Evolutionary conservation across 2,329 filamentous ascomycete species (phyloP).

Genomic region (Rhexocercosporidium sp.): DNA sequence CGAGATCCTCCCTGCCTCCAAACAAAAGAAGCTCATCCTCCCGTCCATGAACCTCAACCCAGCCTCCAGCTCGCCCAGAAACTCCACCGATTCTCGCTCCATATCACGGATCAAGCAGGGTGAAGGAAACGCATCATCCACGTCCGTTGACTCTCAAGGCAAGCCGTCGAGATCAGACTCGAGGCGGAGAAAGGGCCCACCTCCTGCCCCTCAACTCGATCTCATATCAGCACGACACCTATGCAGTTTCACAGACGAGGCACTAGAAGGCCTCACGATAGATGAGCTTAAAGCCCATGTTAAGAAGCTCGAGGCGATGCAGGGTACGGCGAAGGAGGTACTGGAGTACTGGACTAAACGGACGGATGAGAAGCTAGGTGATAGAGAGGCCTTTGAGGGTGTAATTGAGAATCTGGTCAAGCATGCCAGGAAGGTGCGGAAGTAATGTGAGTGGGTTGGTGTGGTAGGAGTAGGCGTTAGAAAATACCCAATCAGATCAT

Average conservation of each 20-base stretch:
- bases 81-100: constrained; percentile 56
- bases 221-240: constrained; percentile 77
- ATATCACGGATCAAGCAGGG: constrained; percentile 38
- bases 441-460: constrained; percentile 51
- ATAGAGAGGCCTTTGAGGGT: constrained; percentile 92
- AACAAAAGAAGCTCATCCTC: constrained; percentile 96
- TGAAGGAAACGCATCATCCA: constrained; percentile 59
- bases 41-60: constrained; percentile 70
- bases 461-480: neutral
- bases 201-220: constrained; percentile 77
- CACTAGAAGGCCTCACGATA: constrained; percentile 78
- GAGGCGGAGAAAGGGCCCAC: constrained; percentile 59
- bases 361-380: constrained; percentile 84
- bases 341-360: constrained; percentile 88
- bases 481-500: constrained; percentile 7
- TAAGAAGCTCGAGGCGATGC: constrained; percentile 68
- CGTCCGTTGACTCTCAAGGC: constrained; percentile 64
- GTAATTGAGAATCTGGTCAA: constrained; percentile 97
- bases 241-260: constrained; percentile 84
- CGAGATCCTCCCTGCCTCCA: constrained; percentile 94
- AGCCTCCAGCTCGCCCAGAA: constrained; percentile 57
- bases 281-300: constrained; percentile 77
- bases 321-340: constrained; percentile 74
- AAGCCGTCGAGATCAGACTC: constrained; percentile 51
- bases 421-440: constrained; percentile 84